These are phyloP conservation scores for Sphagnum tenellum DNA, from an alignment of 225 moss, liverwort and hornwort genomes.

Conservation along the genomic window DNA sequence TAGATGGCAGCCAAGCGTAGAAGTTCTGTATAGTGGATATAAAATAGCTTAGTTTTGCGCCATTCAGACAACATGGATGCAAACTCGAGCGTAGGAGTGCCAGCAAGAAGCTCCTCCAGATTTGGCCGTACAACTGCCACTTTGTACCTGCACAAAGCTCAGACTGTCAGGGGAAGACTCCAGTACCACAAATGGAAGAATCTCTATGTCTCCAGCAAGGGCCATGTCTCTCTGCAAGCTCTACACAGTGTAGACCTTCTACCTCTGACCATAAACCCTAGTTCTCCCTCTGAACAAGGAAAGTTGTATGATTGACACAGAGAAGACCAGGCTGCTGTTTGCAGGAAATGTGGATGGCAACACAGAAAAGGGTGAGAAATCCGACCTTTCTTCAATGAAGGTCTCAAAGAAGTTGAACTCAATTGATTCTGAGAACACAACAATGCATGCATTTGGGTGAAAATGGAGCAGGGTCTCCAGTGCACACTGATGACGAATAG, in stretches of 20 bases:
- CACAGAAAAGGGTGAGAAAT: too few relatives aligned
- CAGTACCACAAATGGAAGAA: not conserved
- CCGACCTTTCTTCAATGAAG: constrained; percentile 67
- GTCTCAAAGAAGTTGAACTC: constrained; percentile 61
- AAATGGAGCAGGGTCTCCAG: constrained; percentile 78
- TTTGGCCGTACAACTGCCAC: constrained; percentile 69
- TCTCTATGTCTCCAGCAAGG: not conserved
- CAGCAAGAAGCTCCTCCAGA: constrained; percentile 64
- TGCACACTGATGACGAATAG: constrained; percentile 80
- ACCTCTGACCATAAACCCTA: not conserved
- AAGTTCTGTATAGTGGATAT: constrained; percentile 78
- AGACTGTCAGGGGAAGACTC: not conserved
- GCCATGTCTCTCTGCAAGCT: too few relatives aligned
- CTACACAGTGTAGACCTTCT: not conserved
- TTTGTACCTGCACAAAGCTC: constrained; percentile 55
- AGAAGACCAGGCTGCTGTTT: too few relatives aligned
- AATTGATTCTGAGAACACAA: constrained; percentile 80
- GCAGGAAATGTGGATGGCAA: too few relatives aligned
- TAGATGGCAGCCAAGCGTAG: constrained; percentile 78
- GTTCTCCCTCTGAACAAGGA: not conserved
- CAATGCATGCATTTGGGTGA: constrained; percentile 80
- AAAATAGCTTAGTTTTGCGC: constrained; percentile 64
- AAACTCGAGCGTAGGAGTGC: constrained; percentile 70
- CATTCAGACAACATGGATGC: constrained; percentile 66
- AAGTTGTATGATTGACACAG: constrained; percentile 2